Conservation (phyloP, 345 rosid species). For the Garcia nutans region DNA sequence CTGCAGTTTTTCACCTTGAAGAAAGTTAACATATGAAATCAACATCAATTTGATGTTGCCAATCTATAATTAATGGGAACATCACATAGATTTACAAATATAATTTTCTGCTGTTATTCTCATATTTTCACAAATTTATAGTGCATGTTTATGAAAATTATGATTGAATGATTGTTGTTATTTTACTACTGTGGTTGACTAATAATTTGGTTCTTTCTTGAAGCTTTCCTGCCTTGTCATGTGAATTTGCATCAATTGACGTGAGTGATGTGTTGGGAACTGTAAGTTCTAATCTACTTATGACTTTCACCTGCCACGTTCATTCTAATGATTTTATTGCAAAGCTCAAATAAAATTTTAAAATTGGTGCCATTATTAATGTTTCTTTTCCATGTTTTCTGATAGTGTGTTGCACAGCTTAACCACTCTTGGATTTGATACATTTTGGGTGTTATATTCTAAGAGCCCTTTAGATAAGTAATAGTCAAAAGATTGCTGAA, state of each 20-base stretch:
- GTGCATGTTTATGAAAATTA: neutral
- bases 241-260: slow-evolving; percentile 95
- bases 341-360: neutral
- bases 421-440: neutral
- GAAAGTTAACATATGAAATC: too few species aligned
- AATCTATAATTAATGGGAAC: too few species aligned
- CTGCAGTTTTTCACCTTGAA: neutral
- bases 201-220: slow-evolving; percentile 30
- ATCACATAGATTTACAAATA: too few species aligned
- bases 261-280: slow-evolving; percentile 97
- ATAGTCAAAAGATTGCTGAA: too few species aligned
- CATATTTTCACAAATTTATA: neutral
- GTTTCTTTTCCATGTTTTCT: neutral
- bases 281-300: slow-evolving; percentile 55
- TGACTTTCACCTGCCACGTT: slow-evolving; percentile 17
- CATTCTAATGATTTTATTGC: too few species aligned
- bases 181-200: slow-evolving; percentile 22
- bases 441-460: neutral
- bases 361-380: neutral
- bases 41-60: neutral
- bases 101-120: neutral
- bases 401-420: neutral
- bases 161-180: neutral
- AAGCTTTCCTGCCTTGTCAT: slow-evolving; percentile 96
- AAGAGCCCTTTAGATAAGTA: too few species aligned